Evolutionary conservation across 1,139 yeast species (phyloP), one percentile per base, ranked within the genome.

Genomic region (Torulaspora pretoriensis): DNA sequence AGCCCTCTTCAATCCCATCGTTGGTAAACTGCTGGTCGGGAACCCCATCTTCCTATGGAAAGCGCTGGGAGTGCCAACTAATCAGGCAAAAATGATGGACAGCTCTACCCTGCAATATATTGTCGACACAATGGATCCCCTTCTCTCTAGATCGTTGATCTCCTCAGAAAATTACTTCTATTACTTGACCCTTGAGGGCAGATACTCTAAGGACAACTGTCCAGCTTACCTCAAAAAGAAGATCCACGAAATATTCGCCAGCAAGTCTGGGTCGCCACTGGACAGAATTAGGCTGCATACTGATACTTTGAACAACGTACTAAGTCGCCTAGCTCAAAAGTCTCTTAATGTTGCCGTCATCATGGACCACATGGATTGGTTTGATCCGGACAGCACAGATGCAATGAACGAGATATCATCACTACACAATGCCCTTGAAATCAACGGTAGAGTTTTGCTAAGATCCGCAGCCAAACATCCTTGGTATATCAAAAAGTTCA

Each of bases 341-440:
- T 77, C 88, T 14, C 74, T 86, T 42, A 79, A 89, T 8, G 81
- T 82, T 57, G 92, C 92, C 23, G 77, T 86, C 40, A 83, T 86
- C 46, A 86, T 86, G 95, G 95, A 86, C 64, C 95, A 86, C 63
- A 83, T 85, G 92, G 95, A 86, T 65, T 86, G 95, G 95, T 85
- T 85, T 61, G 81, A 80, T 54, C 83, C 86, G 32, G 64, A 71
- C 16, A 83, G 83, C 13, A 57, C 59, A 7, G 90, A 82, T 27
- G 92, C 87, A 9, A 68, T 72, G 39, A 71, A 74, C 43, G 95
- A 86, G 63, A 81, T 86, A 54, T 62, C 72, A 25, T 86, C 88
- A 0, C 71, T 85, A 42, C 74, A 74, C 61, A 72, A 74, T 43
- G 84, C 89, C 22, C 71, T 86, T 48, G 75, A 77, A 6, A 72